Base-by-base conservation (phyloP, 2,329 filamentous ascomycete genomes). In the Colletotrichum sp. region DNA sequence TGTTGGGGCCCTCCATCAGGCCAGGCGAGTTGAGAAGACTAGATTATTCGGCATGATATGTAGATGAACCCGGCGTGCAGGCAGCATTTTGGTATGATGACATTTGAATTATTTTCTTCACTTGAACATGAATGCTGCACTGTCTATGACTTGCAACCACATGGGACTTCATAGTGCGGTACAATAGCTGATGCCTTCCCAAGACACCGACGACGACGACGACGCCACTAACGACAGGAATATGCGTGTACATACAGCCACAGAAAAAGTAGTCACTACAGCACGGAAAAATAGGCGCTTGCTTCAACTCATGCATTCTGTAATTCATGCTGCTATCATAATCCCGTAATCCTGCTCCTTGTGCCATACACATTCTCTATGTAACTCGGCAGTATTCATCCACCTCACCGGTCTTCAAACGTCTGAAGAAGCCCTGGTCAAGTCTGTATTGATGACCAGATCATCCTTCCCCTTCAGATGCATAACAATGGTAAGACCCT, bases 401-500 rank as follows among this genome's bases (percentile, higher is more conserved):
- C n/a, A 18, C 13, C 2, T n/a, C 22, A 15, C 52, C 44, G n/a
- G 32, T 15, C 12, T 10, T 71, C 63, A 71, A 39, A 66, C 15
- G 4, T 72, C 44, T 12, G 57, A 71, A 66, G 68, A 72, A 16
- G 57, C 59, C 65, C 62, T 62, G 8, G 60, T 76, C 80, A 89
- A 81, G 79, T 89, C 86, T 4, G 88, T 90, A 71, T 88, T 89
- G 79, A 90, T 87, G 63, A 90, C 85, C 79, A 90, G 78, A 76
- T 91, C 89, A 64, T 90, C 88, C 80, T 85, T 88, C 60, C 85
- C 85, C 78, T 81, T 86, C 79, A 89, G 81, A 80, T 90, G 89
- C 81, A 91, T 83, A 63, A 90, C 86, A 75, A 90, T 87, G 8
- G 88, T 90, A 68, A 90, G 79, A 13, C 88, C 88, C 74, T 88